Evolutionary conservation across 75 land plant species (phyloP).

Genomic region (Picea sitchensis): DNA sequence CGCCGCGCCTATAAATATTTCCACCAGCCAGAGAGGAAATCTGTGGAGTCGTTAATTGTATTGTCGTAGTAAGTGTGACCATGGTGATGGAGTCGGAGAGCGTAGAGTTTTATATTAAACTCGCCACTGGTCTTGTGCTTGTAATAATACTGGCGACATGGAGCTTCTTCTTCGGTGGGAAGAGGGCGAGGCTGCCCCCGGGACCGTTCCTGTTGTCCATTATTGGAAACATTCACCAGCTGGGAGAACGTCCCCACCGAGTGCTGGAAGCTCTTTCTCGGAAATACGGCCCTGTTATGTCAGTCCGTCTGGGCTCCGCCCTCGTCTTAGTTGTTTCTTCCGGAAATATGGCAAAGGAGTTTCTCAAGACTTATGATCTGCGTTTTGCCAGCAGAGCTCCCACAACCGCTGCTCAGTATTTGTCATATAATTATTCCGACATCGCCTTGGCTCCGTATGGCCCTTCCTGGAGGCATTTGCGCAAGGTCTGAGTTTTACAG

Average conservation of each 20-base stretch:
- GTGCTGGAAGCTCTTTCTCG: conserved; percentile 14
- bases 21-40: too few species aligned
- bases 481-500: conserved; percentile 45
- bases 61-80: too few species aligned
- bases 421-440: conserved; percentile 25
- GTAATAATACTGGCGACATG: too few species aligned
- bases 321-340: conserved; percentile 38
- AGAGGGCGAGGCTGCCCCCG: conserved; percentile 23
- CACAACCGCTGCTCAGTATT: conserved; percentile 13
- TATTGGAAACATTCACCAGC: conserved; percentile 39
- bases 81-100: too few species aligned
- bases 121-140: too few species aligned
- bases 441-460: conserved; percentile 48
- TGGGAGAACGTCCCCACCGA: conserved; percentile 25
- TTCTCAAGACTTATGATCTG: conserved; percentile 41
- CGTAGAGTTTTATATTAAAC: too few species aligned
- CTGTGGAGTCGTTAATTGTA: too few species aligned
- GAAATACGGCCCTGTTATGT: conserved; percentile 42
- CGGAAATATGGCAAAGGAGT: conserved; percentile 36
- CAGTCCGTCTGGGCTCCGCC: conserved; percentile 38
- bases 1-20: too few species aligned
- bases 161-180: too few species aligned
- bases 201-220: conserved; percentile 27
- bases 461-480: conserved; percentile 47
- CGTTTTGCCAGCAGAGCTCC: conserved; percentile 35